Evolutionary conservation across 345 rosid species (phyloP), one percentile per base, ranked within the genome.

Genomic region (Alliaria petiolata): DNA sequence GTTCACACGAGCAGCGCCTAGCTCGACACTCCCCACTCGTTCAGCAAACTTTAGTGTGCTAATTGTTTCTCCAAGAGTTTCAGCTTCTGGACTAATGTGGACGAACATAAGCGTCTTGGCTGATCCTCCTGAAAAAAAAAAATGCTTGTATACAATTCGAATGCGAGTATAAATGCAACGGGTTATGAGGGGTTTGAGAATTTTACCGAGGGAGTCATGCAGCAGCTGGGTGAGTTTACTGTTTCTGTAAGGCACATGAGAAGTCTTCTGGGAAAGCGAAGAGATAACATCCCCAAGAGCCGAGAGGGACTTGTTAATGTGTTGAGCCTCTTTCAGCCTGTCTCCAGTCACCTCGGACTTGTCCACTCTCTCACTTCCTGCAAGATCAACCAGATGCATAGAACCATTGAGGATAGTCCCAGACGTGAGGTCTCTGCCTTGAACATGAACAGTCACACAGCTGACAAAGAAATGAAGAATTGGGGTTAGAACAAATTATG

Each of bases 91-190:
- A 81, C 90, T 84, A 33, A 91, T 75, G 84, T 95, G 99, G 68
- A 91, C 86, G 79, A 95, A 95, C 99, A 95, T 95, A 62, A 91
- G 85, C 33, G 99, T 91, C 83, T 95, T 95, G 76, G 99, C 99
- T 74, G 91, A 93, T 59, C 97, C 97, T 65, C 99, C 97, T 95
- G 81, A n/a, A n/a, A n/a, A n/a, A n/a, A n/a, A n/a, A n/a, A n/a
- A n/a, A n/a, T n/a, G n/a, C n/a, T n/a, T n/a, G n/a, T n/a, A n/a
- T n/a, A n/a, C n/a, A n/a, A n/a, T n/a, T n/a, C n/a, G n/a, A n/a
- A n/a, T n/a, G n/a, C n/a, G n/a, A n/a, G n/a, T n/a, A n/a, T n/a
- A n/a, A n/a, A n/a, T n/a, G n/a, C 3, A 60, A n/a, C n/a, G n/a
- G n/a, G n/a, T n/a, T 1, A 39, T 39, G 16, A n/a, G 33, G 65